Conservation (phyloP, 306 rosid genomes). For the Prunus mira region DNA sequence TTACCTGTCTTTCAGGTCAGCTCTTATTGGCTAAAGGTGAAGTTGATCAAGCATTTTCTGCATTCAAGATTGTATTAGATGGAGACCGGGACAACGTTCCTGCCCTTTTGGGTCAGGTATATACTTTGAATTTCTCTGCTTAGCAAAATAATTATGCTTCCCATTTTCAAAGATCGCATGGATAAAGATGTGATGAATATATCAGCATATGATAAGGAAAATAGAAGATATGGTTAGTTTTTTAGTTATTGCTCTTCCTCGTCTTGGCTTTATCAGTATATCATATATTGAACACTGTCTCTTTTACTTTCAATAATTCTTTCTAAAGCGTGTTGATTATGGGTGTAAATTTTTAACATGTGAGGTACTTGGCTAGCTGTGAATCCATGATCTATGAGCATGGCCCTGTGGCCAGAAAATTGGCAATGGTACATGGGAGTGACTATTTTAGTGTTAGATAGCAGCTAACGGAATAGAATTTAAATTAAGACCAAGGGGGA, state of each 20-base stretch:
- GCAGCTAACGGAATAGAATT: neutral
- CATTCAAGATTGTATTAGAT: slow-evolving; percentile 93
- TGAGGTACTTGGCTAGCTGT: neutral
- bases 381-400: neutral
- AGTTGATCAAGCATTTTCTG: slow-evolving; percentile 90
- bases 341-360: neutral
- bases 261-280: neutral
- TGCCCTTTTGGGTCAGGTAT: slow-evolving; percentile 95
- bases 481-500: neutral
- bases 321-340: neutral
- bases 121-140: slow-evolving; percentile 4
- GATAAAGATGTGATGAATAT: neutral
- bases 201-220: neutral
- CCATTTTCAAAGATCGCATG: neutral
- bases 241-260: neutral
- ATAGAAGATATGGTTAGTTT: neutral
- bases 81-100: slow-evolving; percentile 95
- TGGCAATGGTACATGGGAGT: neutral
- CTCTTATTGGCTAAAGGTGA: slow-evolving; percentile 97
- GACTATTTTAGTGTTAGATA: neutral
- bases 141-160: slow-evolving; percentile 2
- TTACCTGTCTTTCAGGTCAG: slow-evolving; percentile 60
- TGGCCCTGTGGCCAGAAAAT: neutral
- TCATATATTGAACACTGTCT: neutral
- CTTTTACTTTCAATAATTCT: neutral